Conservation (phyloP, 495 filamentous ascomycete species). For the Monascus purpureus region DNA sequence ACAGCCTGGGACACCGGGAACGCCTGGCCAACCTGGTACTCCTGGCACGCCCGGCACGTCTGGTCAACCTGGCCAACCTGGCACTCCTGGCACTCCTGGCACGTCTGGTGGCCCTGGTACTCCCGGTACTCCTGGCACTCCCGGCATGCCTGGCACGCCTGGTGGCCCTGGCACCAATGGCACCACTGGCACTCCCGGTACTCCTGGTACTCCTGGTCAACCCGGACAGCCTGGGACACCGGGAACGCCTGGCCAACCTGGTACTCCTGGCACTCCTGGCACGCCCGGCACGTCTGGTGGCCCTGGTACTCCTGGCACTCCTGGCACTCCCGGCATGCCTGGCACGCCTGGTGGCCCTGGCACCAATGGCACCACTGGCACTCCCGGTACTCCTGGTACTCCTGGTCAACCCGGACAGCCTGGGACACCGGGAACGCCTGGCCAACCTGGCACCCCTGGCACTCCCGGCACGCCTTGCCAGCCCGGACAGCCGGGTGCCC, state of each 20-base stretch:
- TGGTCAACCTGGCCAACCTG: neutral
- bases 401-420: no score
- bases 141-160: neutral
- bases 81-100: neutral
- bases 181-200: neutral
- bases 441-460: no score
- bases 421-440: no score
- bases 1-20: no score
- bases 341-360: slow-evolving; percentile 1
- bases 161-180: neutral
- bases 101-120: neutral
- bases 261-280: slow-evolving; percentile 3
- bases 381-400: slow-evolving; percentile 1
- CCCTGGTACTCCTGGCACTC: no score
- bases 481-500: no score
- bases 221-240: no score
- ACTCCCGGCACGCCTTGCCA: no score
- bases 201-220: no score
- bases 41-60: neutral
- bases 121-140: neutral
- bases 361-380: slow-evolving; percentile 1
- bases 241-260: no score
- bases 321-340: no score
- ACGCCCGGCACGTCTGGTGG: no score
- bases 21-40: neutral